Percentiles rank a stretch among this genome's conserved stretches.
These are phyloP conservation scores for Drechslerella coelobrocha DNA, from an alignment of 2,329 filamentous ascomycete genomes.

Conservation along the genomic window DNA sequence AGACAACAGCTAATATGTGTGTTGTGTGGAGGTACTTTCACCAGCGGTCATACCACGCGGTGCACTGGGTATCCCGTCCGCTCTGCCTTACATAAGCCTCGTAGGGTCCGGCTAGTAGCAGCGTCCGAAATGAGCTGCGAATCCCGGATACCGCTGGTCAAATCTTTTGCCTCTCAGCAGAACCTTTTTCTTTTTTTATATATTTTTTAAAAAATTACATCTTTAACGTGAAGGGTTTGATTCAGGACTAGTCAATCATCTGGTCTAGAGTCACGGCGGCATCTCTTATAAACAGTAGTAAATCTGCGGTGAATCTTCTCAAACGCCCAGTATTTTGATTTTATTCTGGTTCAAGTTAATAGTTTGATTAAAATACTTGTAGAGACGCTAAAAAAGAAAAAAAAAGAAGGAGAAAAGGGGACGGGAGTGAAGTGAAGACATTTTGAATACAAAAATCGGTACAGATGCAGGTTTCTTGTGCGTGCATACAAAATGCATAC, in stretches of 20 bases:
- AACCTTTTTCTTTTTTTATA: neutral
- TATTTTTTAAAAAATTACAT: no score
- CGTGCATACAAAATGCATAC: conserved; percentile 9
- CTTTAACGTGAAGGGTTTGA: no score
- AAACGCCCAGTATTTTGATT: conserved; percentile 35
- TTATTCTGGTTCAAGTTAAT: conserved; percentile 36
- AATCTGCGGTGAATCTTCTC: neutral
- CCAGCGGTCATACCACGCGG: conserved; percentile 9
- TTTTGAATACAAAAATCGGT: conserved; percentile 39
- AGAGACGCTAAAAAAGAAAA: conserved; percentile 50
- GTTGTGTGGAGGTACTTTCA: no score
- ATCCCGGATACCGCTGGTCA: conserved; percentile 23
- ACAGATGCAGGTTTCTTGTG: conserved; percentile 19
- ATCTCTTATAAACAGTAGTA: neutral
- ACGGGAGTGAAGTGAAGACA: conserved; percentile 30
- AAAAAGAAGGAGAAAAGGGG: neutral
- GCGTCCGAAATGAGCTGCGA: conserved; percentile 28
- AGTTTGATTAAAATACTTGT: conserved; percentile 51
- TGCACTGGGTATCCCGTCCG: conserved; percentile 14
- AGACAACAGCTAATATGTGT: no score
- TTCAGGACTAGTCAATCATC: no score
- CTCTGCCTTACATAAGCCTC: conserved; percentile 22
- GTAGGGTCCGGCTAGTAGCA: conserved; percentile 33
- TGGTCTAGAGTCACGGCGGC: neutral
- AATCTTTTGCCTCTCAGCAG: neutral